phyloP scores from a whole-genome alignment of 345 rosid species.

The Sisymbrium altissimum region DNA sequence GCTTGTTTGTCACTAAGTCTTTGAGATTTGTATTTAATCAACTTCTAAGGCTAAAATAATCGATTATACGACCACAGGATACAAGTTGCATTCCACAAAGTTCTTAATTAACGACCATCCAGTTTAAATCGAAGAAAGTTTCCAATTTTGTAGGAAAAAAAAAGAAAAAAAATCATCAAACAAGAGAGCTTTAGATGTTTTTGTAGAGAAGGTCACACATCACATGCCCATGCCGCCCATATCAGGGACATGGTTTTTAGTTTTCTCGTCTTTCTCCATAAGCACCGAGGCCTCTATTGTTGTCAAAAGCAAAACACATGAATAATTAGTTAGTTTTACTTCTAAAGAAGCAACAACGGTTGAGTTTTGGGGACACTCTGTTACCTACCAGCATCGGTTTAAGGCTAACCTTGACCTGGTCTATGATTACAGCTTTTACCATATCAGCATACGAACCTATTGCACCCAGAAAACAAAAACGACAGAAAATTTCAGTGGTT shows the following conservation, averaged over 20 bases:
- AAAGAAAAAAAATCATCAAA: neutral
- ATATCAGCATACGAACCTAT: conserved; percentile 77
- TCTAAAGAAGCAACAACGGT: neutral
- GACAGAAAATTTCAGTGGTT: neutral
- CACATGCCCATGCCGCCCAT: too few relatives aligned
- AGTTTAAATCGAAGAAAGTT: too few relatives aligned
- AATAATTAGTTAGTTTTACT: neutral
- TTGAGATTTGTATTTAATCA: neutral
- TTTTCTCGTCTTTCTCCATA: too few relatives aligned
- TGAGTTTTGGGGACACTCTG: neutral
- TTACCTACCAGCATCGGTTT: conserved; percentile 88
- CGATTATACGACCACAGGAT: too few relatives aligned
- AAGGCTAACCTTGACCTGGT: conserved; percentile 78
- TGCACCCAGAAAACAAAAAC: neutral
- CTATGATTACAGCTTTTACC: conserved; percentile 85
- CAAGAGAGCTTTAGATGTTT: neutral
- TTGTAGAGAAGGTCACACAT: neutral
- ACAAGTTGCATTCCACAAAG: too few relatives aligned
- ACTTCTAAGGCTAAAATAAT: neutral
- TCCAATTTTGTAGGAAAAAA: too few relatives aligned
- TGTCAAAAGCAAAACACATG: too few relatives aligned
- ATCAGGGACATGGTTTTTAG: too few relatives aligned
- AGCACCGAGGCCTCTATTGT: too few relatives aligned
- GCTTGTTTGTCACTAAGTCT: neutral
- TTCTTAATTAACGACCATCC: too few relatives aligned